Percentiles rank a stretch among this genome's conserved stretches.
phyloP scores from a whole-genome alignment of 2,329 filamentous ascomycete species.

The Esteya vermicola region DNA sequence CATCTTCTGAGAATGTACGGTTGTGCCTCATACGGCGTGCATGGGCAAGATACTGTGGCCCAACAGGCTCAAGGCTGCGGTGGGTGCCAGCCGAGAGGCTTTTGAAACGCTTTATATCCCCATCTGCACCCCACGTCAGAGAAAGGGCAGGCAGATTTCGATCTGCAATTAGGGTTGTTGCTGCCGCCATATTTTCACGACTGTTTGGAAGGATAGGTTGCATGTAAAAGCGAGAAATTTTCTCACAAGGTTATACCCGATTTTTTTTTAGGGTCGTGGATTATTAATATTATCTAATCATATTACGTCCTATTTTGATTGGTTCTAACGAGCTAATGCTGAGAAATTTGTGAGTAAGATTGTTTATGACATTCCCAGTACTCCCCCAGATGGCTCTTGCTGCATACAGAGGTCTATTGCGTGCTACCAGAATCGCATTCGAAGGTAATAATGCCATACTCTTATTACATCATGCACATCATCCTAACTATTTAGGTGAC shows the following conservation, averaged over 20 bases:
- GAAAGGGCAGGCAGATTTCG: conserved; percentile 63
- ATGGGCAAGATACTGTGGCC: conserved; percentile 94
- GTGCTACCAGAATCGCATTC: conserved; percentile 72
- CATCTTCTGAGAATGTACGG: conserved; percentile 96
- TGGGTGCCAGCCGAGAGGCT: conserved; percentile 63
- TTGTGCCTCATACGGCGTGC: conserved; percentile 91
- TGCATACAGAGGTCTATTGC: conserved; percentile 71
- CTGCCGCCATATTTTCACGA: conserved; percentile 44
- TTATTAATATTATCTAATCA: not conserved
- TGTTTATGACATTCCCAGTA: not conserved
- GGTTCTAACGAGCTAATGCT: no score
- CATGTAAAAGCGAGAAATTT: no score
- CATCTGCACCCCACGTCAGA: conserved; percentile 70
- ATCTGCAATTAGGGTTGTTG: conserved; percentile 40
- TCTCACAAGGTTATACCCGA: no score
- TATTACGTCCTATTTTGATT: not conserved
- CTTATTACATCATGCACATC: no score
- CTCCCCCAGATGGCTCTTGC: conserved; percentile 43
- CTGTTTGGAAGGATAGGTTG: no score
- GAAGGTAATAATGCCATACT: conserved; percentile 42
- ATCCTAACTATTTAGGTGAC: conserved; percentile 8
- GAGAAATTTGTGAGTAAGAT: not conserved
- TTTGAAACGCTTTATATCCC: conserved; percentile 79
- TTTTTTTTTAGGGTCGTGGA: not conserved
- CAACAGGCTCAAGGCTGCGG: conserved; percentile 88